Evolutionary conservation across 2,329 filamentous ascomycete genomes (phyloP).

Genomic region (Beauveria medogensis): DNA sequence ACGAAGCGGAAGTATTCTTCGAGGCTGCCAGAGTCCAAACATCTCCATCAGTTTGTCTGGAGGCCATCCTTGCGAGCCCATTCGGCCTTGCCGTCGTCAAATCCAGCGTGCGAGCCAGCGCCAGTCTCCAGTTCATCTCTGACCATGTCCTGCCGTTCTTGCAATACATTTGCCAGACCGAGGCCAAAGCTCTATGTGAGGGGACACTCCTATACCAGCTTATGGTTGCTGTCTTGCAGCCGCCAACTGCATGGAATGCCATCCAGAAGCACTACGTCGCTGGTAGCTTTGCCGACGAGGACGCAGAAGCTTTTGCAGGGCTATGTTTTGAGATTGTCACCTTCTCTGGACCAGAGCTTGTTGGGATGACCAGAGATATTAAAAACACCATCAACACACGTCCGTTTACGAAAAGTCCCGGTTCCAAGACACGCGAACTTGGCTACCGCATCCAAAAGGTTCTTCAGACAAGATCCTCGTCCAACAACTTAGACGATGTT

Average conservation of each 20-base stretch:
- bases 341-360: constrained; percentile 19
- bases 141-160: constrained; percentile 27
- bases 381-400: constrained; percentile 18
- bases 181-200: constrained; percentile 38
- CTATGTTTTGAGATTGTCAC: constrained; percentile 40
- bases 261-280: constrained; percentile 27
- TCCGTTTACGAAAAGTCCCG: constrained; percentile 18
- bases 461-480: constrained; percentile 21
- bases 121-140: constrained; percentile 22
- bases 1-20: constrained; percentile 21
- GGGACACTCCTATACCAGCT: constrained; percentile 42
- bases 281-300: constrained; percentile 23
- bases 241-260: constrained; percentile 46
- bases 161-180: constrained; percentile 30
- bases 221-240: constrained; percentile 38
- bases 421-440: constrained; percentile 17
- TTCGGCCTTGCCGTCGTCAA: constrained; percentile 18
- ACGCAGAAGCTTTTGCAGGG: constrained; percentile 37
- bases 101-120: constrained; percentile 19
- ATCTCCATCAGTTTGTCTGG: constrained; percentile 19
- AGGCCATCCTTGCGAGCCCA: constrained; percentile 18
- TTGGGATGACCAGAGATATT: constrained; percentile 18
- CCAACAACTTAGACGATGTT: constrained; percentile 7
- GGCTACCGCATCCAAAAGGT: constrained; percentile 32
- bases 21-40: constrained; percentile 17